Percentiles rank a stretch among this genome's conserved stretches.
phyloP scores from a whole-genome alignment of 2,329 filamentous ascomycete genomes.

The Conoideocrella luteorostrata region DNA sequence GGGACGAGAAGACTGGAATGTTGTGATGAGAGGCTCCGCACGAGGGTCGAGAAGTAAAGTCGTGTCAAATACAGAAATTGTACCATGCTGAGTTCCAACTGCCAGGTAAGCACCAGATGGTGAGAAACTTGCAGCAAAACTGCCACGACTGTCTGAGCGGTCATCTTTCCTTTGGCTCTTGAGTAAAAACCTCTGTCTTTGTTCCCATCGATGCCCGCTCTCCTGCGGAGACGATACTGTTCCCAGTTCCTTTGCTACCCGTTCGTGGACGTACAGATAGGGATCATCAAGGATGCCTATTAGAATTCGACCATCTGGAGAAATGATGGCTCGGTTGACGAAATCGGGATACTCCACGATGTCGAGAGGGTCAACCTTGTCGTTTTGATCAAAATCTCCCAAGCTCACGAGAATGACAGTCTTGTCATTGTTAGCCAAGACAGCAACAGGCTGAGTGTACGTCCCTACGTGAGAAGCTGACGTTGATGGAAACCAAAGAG shows the following conservation, averaged over 20 bases:
- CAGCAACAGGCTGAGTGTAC: constrained; percentile 53
- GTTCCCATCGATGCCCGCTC: constrained; percentile 42
- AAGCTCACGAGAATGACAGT: constrained; percentile 81
- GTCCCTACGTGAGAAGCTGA: constrained; percentile 24
- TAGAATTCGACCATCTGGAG: constrained; percentile 75
- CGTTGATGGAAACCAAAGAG: constrained; percentile 52
- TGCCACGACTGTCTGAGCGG: constrained; percentile 52
- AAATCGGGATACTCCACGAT: constrained; percentile 70
- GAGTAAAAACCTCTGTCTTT: constrained; percentile 46
- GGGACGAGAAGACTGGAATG: constrained; percentile 72
- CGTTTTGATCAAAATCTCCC: constrained; percentile 44
- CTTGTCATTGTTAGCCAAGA: constrained; percentile 86
- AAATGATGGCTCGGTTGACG: constrained; percentile 92
- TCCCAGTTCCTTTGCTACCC: constrained; percentile 33
- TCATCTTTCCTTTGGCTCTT: constrained; percentile 52
- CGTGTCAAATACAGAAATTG: constrained; percentile 68
- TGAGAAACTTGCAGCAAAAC: constrained; percentile 75
- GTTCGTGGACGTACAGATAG: constrained; percentile 74
- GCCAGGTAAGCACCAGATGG: constrained; percentile 64
- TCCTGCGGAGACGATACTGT: constrained; percentile 16
- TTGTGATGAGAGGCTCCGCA: constrained; percentile 60
- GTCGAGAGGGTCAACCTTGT: constrained; percentile 53
- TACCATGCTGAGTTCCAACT: constrained; percentile 73
- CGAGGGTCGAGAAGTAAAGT: constrained; percentile 36
- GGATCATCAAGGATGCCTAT: constrained; percentile 84